A percentile compares a stretch with the other conserved stretches of the same genome.
phyloP scores from a whole-genome alignment of 768 basidiomycete species.

The Saitozyma sp. region DNA sequence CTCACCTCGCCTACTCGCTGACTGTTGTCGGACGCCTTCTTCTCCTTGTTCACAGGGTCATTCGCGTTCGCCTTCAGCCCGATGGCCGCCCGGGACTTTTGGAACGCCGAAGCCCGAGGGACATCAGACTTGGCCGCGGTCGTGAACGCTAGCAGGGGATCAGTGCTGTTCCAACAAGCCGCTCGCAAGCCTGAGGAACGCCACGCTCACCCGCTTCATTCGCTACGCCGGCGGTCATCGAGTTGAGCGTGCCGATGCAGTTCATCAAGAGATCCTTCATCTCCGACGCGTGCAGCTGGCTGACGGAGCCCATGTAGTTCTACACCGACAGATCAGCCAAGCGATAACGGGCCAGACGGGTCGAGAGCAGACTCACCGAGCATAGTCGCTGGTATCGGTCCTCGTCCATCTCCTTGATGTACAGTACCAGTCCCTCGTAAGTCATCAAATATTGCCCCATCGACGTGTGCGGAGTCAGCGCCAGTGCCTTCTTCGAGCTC shows the following conservation, averaged over 20 bases:
- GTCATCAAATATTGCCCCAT: slow-evolving; percentile 81
- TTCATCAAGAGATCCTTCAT: slow-evolving; percentile 69
- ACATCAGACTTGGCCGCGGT: slow-evolving; percentile 44
- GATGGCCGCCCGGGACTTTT: slow-evolving; percentile 82
- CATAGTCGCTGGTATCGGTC: slow-evolving; percentile 81
- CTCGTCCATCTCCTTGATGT: slow-evolving; percentile 96
- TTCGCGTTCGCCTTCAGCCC: slow-evolving; percentile 50
- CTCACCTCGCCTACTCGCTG: slow-evolving; percentile 71
- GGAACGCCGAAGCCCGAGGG: slow-evolving; percentile 57
- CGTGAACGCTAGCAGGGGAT: slow-evolving; percentile 35
- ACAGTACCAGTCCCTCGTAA: slow-evolving; percentile 86
- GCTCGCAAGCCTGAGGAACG: slow-evolving; percentile 61
- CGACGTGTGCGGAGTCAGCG: slow-evolving; percentile 62
- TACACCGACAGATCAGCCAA: slow-evolving; percentile 49
- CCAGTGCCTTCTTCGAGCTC: slow-evolving; percentile 51
- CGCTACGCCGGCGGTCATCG: slow-evolving; percentile 66
- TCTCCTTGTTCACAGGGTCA: slow-evolving; percentile 64
- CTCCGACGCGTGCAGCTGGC: slow-evolving; percentile 76
- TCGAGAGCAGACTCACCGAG: slow-evolving; percentile 62
- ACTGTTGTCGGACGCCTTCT: slow-evolving; percentile 60
- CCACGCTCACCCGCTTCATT: slow-evolving; percentile 65
- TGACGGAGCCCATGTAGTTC: slow-evolving; percentile 87
- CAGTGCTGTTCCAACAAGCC: background rate
- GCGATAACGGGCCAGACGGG: background rate
- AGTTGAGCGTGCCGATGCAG: slow-evolving; percentile 66